Evolutionary conservation across 2,329 filamentous ascomycete species (phyloP).

Genomic region (Triangularia setosa): DNA sequence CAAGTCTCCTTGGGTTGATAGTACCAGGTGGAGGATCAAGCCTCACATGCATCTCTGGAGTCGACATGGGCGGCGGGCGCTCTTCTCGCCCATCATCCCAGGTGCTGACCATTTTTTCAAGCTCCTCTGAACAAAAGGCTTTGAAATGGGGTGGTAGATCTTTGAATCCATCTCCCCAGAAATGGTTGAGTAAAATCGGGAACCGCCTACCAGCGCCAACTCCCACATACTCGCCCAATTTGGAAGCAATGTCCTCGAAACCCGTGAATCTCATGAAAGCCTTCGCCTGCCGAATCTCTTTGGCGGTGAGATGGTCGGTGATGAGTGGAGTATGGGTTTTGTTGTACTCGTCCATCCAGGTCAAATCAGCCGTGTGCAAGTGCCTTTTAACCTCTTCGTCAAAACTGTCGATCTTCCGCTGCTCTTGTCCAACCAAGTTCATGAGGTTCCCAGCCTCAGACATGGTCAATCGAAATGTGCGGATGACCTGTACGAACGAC

Average conservation of each 20-base stretch:
- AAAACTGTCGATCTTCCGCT: slow-evolving; percentile 1
- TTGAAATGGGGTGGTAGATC: slow-evolving; percentile 10
- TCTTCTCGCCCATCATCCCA: neutral
- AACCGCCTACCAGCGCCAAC: neutral
- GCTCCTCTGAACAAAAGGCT: neutral
- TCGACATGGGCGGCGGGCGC: neutral
- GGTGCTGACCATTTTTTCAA: neutral
- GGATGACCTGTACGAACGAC: slow-evolving; percentile 14
- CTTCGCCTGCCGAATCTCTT: neutral
- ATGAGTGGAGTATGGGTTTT: neutral
- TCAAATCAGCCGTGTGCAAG: neutral
- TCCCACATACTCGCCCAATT: neutral
- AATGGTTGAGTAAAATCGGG: slow-evolving; percentile 5
- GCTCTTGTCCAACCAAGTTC: slow-evolving; percentile 17
- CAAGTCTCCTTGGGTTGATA: neutral
- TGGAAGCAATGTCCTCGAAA: neutral
- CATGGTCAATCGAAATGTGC: slow-evolving; percentile 12
- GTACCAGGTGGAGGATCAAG: neutral
- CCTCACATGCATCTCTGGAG: neutral
- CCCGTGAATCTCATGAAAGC: neutral
- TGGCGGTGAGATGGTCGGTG: neutral
- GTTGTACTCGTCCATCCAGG: neutral
- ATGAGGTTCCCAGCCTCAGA: slow-evolving; percentile 17
- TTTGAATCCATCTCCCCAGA: slow-evolving; percentile 4
- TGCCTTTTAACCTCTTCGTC: neutral